A percentile compares a stretch with the other conserved stretches of the same genome.
Evolutionary conservation across 1,284 basidiomycete genomes (phyloP).

Genomic region (Naganishia cerealis): DNA sequence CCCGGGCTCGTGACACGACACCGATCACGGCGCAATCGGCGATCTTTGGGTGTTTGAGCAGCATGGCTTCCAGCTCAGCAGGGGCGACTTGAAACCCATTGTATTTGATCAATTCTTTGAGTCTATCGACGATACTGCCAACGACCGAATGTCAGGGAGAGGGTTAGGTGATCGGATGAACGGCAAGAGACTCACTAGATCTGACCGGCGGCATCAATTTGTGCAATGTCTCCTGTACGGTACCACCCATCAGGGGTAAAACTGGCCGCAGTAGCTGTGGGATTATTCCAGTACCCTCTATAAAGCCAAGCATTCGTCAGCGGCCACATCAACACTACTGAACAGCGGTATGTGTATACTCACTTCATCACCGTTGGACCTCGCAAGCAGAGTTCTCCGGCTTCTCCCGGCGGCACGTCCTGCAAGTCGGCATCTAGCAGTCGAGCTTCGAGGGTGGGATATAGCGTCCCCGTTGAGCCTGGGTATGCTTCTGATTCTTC

Average conservation of each 20-base stretch:
- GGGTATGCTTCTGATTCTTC: conserved; percentile 53
- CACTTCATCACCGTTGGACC: conserved; percentile 79
- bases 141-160: neutral
- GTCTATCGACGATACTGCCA: conserved; percentile 53
- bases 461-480: conserved; percentile 68
- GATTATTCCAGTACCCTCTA: conserved; percentile 65
- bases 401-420: conserved; percentile 58
- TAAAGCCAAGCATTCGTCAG: conserved; percentile 40
- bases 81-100: conserved; percentile 66
- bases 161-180: neutral
- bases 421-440: conserved; percentile 59
- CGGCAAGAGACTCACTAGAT: conserved; percentile 40
- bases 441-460: conserved; percentile 76
- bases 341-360: conserved; percentile 66
- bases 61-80: conserved; percentile 73
- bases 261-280: conserved; percentile 63
- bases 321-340: conserved; percentile 60
- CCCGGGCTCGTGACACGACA: conserved; percentile 62
- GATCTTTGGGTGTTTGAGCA: conserved; percentile 70
- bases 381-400: conserved; percentile 78
- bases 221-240: conserved; percentile 76
- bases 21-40: conserved; percentile 74
- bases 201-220: conserved; percentile 63
- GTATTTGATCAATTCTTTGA: conserved; percentile 83
- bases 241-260: conserved; percentile 67